A percentile compares a stretch with the other conserved stretches of the same genome.
Conservation (phyloP, 164 flowering plant genomes). For the Vitis labrusca region DNA sequence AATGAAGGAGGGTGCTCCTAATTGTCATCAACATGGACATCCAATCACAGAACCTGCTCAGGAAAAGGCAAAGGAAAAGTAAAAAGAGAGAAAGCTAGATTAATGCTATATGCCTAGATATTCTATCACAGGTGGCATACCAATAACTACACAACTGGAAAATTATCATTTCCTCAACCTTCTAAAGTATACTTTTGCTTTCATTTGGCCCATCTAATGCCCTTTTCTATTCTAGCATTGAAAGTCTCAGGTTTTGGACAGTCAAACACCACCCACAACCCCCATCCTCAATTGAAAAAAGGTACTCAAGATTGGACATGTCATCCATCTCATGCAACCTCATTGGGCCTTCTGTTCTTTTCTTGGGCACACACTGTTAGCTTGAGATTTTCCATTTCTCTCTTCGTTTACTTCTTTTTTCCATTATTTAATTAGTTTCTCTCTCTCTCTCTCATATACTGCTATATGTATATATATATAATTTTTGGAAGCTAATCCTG, state of each 20-base stretch:
- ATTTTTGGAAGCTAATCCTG: too few relatives aligned
- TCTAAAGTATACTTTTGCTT: slow-evolving; percentile 18
- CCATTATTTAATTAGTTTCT: too few relatives aligned
- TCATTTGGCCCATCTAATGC: slow-evolving; percentile 14
- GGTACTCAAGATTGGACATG: too few relatives aligned
- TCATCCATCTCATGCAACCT: too few relatives aligned
- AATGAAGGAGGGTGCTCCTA: background rate
- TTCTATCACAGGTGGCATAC: slow-evolving; percentile 18
- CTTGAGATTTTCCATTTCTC: background rate
- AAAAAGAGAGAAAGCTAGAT: background rate
- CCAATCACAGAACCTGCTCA: slow-evolving; percentile 2
- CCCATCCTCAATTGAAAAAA: too few relatives aligned
- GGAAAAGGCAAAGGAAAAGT: background rate
- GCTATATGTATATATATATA: too few relatives aligned
- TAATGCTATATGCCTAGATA: background rate
- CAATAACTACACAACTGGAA: slow-evolving; percentile 23
- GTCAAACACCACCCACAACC: background rate
- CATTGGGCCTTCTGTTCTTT: background rate
- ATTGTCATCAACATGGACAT: background rate
- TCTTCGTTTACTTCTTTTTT: background rate
- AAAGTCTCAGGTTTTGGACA: slow-evolving; percentile 1
- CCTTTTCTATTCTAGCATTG: background rate
- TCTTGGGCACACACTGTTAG: background rate
- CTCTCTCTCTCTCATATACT: too few relatives aligned
- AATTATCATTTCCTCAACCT: slow-evolving; percentile 23